A percentile compares a stretch with the other conserved stretches of the same genome.
phyloP scores from a whole-genome alignment of 768 basidiomycete species.

The Gymnopilus dilepis region DNA sequence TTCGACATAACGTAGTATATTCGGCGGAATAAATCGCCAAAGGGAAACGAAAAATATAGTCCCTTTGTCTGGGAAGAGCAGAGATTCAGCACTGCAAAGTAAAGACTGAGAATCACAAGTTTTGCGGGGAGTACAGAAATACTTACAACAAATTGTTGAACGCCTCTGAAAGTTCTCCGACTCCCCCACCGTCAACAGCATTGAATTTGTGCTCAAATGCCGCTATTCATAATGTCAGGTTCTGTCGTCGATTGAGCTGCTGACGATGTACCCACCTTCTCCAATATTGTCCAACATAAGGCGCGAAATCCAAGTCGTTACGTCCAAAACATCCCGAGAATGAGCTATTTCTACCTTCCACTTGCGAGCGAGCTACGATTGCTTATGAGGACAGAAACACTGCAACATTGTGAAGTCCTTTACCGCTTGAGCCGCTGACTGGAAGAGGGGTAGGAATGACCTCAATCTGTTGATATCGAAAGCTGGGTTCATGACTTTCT shows the following conservation, averaged over 20 bases:
- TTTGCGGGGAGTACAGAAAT: too few relatives aligned
- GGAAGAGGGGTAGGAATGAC: conserved; percentile 13
- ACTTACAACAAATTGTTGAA: conserved; percentile 15
- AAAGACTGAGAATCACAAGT: too few relatives aligned
- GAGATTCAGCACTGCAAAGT: conserved; percentile 6
- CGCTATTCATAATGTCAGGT: background rate
- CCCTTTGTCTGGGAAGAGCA: conserved; percentile 8
- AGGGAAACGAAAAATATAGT: conserved; percentile 13
- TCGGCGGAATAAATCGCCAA: conserved; percentile 11
- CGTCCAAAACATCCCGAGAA: background rate
- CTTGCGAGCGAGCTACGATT: background rate
- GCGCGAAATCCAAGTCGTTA: conserved; percentile 4
- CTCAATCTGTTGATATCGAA: conserved; percentile 12
- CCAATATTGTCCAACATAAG: conserved; percentile 17
- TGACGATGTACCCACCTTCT: conserved; percentile 4
- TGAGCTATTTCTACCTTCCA: background rate
- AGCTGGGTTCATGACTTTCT: conserved; percentile 15
- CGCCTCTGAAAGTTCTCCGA: conserved; percentile 11
- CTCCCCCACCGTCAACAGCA: conserved; percentile 3
- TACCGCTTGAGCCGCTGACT: conserved; percentile 6
- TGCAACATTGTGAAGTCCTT: background rate
- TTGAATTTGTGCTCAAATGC: conserved; percentile 17
- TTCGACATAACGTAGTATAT: conserved; percentile 3
- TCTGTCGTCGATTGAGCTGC: background rate
- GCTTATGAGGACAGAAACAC: background rate